Evolutionary conservation across 2,329 filamentous ascomycete species (phyloP), one percentile per base, ranked within the genome.

Genomic region (Claviceps quebecensis): DNA sequence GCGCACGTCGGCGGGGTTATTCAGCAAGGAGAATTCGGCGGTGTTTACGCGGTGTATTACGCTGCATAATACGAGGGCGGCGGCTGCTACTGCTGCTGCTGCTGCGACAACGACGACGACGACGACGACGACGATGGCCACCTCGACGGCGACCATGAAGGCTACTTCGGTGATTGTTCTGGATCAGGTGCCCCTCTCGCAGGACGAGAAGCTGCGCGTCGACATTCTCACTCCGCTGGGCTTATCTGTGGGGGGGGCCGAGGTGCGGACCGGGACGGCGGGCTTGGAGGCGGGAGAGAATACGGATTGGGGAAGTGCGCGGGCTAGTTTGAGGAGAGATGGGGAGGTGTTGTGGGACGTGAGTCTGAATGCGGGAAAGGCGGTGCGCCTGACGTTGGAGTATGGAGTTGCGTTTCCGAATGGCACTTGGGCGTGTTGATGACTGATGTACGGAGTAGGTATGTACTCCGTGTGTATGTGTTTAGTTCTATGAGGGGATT

Each of bases 261-360:
- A 56, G 2, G 65, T 74, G 5, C 48, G 55, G 0, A 62, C 66
- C 0, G 71, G 70, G 1, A 54, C 56, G 13, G 48, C 58, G 19
- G 56, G 54, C 0, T 47, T 56, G 46, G 57, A 61, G 1, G 55
- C 60, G 19, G 55, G 58, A 44, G 59, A 56, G 14, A n/a, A 51
- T 26, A 49, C 67, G 48, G 65, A 66, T 36, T 79, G 75, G 74
- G 78, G 76, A 4, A 69, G 59, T 52, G 77, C 76, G 8, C 65
- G 63, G 2, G 75, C 74, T 0, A 63, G 56, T 13, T 56, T 79
- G 53, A 73, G 71, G 60, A 77, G 77, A 63, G 68, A 64, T 8
- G 78, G 78, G 6, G 75, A 81, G 65, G 61, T 82, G 5, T 61
- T 62, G 49, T 83, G 78, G 77, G 69, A 74, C 52, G 70, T 82